Evolutionary conservation across 2,329 filamentous ascomycete genomes (phyloP), one percentile per base, ranked within the genome.

Genomic region (Colletotrichum echinochloae): DNA sequence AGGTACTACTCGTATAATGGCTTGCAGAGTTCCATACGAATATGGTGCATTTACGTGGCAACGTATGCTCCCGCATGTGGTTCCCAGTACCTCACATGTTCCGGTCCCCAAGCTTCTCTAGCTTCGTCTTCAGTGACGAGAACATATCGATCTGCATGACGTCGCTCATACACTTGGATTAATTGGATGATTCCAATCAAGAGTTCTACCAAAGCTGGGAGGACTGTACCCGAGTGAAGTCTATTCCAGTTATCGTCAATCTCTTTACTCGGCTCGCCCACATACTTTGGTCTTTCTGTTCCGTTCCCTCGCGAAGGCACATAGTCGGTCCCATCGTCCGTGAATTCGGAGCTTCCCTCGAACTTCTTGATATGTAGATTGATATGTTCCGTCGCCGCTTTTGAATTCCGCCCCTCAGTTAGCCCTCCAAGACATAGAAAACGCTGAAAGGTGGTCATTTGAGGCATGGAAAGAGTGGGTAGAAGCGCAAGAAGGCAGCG

Each of bases 51-150:
- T 20, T 39, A 62, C 44, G 44, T 41, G n/a, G 59, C 44, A 28
- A 62, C 23, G 28, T 62, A 62, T n/a, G 28, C 59, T 35, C 59
- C 59, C 5, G 33, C 41, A 23, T 33, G 37, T 35, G 41, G 28
- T 39, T 28, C 59, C 59, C 44, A 62, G 11, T 62, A 62, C 30
- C 51, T 52, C 33, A 35, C 48, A 52, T 52, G 51, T 23, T 49
- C 48, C n/a, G 44, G 28, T 20, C 59, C 59, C 44, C 44, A 62
- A 33, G 59, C 44, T 18, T 62, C 39, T 49, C 28, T 26, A 11
- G 59, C 59, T 62, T 62, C 59, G 30, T 62, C 59, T 28, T 62
- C 59, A 28, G 59, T 62, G 12, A 62, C n/a, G n/a, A 49, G 23
- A 1, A 62, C 33, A 16, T 23, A 62, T n/a, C 20, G 59, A 26